phyloP scores from a whole-genome alignment of 805 yeast genomes.

The Nakazawaea holstii region DNA sequence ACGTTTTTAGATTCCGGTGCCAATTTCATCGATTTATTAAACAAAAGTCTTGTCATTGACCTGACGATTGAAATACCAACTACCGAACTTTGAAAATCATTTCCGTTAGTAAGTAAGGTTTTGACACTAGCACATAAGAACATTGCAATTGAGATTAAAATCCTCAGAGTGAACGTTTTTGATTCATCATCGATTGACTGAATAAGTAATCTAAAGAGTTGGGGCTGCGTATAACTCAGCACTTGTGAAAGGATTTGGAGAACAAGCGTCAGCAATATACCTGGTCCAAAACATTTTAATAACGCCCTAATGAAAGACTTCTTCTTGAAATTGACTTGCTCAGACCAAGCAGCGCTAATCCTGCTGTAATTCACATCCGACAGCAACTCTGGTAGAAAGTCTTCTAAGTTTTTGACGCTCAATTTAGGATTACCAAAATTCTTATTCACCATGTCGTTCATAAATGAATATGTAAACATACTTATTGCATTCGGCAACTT shows the following conservation, averaged over 20 bases:
- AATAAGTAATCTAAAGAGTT: conserved; percentile 36
- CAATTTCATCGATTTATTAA: conserved; percentile 55
- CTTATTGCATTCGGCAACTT: conserved; percentile 59
- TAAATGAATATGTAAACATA: conserved; percentile 80
- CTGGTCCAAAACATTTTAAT: not conserved
- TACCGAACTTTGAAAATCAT: conserved; percentile 39
- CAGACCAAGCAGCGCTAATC: not conserved
- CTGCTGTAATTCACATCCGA: not conserved
- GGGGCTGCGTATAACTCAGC: conserved; percentile 35
- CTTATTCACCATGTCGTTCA: conserved; percentile 74
- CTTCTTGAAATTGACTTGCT: not conserved
- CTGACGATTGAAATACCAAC: conserved; percentile 43
- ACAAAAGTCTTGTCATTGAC: conserved; percentile 49
- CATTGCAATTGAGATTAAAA: conserved; percentile 49
- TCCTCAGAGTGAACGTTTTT: conserved; percentile 43
- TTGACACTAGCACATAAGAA: conserved; percentile 48
- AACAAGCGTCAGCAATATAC: too few relatives aligned
- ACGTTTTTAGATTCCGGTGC: conserved; percentile 48
- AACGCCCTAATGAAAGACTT: not conserved
- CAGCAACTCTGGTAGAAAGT: not conserved
- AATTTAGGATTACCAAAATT: conserved; percentile 43
- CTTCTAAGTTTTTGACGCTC: conserved; percentile 4
- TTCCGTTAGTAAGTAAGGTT: conserved; percentile 52
- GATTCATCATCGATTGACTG: conserved; percentile 23
- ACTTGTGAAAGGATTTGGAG: not conserved